A percentile compares a stretch with the other conserved stretches of the same genome.
Evolutionary conservation across 2,329 filamentous ascomycete species (phyloP).

Genomic region (Scleromitrula shiraiana): DNA sequence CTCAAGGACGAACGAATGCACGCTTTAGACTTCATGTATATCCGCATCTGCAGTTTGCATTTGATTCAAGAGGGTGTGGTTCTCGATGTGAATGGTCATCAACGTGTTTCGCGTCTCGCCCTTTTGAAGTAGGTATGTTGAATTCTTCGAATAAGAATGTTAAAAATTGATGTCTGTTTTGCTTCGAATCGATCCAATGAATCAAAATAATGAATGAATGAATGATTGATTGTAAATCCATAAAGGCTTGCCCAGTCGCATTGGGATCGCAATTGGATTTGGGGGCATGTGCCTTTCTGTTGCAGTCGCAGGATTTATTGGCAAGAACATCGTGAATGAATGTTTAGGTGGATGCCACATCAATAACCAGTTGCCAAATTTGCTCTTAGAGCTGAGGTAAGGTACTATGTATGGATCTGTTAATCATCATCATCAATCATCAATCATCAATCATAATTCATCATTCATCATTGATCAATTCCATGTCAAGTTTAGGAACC

Average conservation of each 20-base stretch:
- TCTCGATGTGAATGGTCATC: slow-evolving; percentile 20
- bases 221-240: no score
- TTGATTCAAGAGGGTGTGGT: no score
- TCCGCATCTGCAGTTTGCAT: neutral
- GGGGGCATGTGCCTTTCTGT: neutral
- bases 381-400: neutral
- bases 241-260: no score
- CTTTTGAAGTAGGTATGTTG: neutral
- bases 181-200: no score
- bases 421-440: neutral
- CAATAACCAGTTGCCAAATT: no score
- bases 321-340: neutral
- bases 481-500: neutral
- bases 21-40: neutral
- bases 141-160: neutral
- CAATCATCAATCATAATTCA: neutral
- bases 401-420: neutral
- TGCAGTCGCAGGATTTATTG: neutral
- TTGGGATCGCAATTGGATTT: no score
- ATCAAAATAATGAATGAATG: no score
- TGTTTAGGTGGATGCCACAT: no score
- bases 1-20: no score
- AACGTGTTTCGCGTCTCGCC: slow-evolving; percentile 23
- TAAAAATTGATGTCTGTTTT: neutral
- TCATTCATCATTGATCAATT: no score